Conservation (phyloP, 2,329 filamentous ascomycete genomes). For the Penicillium sp. region DNA sequence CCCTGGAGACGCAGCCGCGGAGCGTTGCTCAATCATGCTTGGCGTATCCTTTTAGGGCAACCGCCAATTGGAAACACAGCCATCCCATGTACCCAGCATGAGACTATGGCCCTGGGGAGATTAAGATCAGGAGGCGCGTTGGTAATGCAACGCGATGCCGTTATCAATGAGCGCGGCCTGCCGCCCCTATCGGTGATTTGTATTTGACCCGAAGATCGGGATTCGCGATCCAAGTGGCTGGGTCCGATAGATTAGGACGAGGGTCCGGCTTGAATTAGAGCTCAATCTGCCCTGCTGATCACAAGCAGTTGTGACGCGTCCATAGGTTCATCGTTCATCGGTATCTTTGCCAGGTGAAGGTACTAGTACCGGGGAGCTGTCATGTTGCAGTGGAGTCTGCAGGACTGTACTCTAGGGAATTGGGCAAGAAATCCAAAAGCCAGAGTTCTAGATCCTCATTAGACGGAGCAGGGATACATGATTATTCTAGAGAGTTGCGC, state of each 20-base stretch:
- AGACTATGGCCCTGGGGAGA: background rate
- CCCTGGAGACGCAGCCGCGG: background rate
- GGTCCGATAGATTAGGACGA: slow-evolving; percentile 3
- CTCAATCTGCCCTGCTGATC: background rate
- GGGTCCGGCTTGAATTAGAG: background rate
- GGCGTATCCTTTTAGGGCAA: slow-evolving; percentile 16
- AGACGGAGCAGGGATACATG: background rate
- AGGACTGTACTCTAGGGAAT: background rate
- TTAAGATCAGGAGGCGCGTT: background rate
- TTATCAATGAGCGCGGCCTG: background rate
- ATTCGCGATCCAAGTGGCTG: slow-evolving; percentile 3
- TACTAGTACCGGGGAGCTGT: background rate
- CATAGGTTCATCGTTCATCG: background rate
- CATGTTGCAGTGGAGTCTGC: background rate
- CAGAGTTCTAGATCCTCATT: no score
- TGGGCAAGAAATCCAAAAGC: background rate
- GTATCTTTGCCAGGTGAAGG: background rate
- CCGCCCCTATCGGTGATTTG: background rate
- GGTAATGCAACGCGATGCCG: background rate
- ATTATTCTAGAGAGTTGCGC: background rate
- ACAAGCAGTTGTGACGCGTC: slow-evolving; percentile 1
- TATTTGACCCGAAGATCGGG: slow-evolving; percentile 3
- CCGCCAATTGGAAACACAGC: slow-evolving; percentile 18
- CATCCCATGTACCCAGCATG: background rate
- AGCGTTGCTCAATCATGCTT: slow-evolving; percentile 18